These are phyloP conservation scores for Auriscalpium orientale DNA, from an alignment of 768 basidiomycete genomes.

Conservation along the genomic window DNA sequence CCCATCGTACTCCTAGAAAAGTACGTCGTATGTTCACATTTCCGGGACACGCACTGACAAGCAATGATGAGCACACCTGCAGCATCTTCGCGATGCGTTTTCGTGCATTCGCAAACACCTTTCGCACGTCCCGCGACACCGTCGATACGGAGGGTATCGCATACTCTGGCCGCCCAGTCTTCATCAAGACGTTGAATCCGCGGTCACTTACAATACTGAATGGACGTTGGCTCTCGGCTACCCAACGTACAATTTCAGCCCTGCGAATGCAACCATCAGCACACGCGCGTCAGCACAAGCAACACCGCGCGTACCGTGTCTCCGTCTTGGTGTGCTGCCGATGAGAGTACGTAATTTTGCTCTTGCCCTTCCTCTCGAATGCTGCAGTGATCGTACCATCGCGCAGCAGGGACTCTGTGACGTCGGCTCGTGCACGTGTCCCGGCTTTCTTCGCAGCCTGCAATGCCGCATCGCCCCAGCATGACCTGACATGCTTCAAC, in stretches of 20 bases:
- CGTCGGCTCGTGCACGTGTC: neutral
- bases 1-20: no score
- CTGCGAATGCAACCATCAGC: neutral
- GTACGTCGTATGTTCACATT: no score
- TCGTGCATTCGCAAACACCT: no score
- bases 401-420: neutral
- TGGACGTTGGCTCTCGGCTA: neutral
- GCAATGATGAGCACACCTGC: no score
- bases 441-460: neutral
- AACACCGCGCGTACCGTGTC: neutral
- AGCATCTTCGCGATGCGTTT: no score
- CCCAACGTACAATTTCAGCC: neutral
- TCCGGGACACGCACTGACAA: no score
- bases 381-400: neutral
- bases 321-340: neutral
- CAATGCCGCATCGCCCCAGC: neutral
- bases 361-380: neutral
- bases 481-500: neutral
- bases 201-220: neutral
- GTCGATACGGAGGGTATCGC: no score
- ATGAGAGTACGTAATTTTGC: neutral
- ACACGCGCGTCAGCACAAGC: neutral
- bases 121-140: no score
- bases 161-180: no score
- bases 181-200: no score